A percentile compares a stretch with the other conserved stretches of the same genome.
Evolutionary conservation across 768 basidiomycete genomes (phyloP).

Genomic region (Russula sp.): DNA sequence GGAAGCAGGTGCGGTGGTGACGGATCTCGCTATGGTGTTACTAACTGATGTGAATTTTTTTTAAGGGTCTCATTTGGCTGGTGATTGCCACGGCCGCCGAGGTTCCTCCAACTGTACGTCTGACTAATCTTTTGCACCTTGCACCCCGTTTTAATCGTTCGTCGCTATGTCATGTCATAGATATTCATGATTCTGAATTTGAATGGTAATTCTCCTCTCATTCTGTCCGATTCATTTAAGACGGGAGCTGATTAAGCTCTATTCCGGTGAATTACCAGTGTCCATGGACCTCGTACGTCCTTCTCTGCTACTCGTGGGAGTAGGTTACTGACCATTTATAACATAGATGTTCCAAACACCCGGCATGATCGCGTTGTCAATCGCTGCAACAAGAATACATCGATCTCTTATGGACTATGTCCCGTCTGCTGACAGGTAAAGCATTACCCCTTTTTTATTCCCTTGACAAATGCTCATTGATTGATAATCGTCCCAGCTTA

Average conservation of each 20-base stretch:
- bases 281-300: neutral
- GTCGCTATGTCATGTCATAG: neutral
- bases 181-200: neutral
- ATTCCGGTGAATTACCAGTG: neutral
- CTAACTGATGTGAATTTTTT: neutral
- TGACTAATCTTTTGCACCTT: neutral
- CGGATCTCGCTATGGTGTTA: neutral
- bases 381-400: neutral
- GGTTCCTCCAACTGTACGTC: neutral
- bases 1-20: conserved; percentile 10
- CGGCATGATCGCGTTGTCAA: neutral
- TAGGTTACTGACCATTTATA: neutral
- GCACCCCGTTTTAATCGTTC: neutral
- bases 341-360: neutral
- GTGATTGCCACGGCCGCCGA: neutral
- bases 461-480: neutral
- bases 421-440: neutral
- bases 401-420: neutral
- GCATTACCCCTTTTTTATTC: neutral
- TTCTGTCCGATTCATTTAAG: neutral
- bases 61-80: neutral
- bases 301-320: neutral
- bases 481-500: neutral
- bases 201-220: neutral
- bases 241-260: neutral